phyloP scores from a whole-genome alignment of 1,139 yeast species.

The Hyphopichia khmerensis region DNA sequence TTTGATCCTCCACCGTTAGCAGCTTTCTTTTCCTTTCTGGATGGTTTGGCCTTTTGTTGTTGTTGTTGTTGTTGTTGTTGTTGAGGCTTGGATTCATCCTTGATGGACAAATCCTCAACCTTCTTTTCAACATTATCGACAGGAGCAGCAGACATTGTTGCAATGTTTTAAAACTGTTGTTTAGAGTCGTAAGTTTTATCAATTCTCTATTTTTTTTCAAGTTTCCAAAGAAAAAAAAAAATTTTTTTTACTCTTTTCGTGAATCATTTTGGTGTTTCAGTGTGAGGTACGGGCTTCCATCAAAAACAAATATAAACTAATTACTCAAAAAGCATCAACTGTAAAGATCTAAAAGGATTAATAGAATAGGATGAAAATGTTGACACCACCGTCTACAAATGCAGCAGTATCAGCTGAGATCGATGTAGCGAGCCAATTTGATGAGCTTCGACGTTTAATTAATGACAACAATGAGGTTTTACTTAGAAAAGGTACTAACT shows the following conservation, averaged over 20 bases:
- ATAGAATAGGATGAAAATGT: too few species aligned
- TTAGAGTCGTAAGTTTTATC: not conserved
- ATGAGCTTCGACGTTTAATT: not conserved
- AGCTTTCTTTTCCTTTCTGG: conserved; percentile 22
- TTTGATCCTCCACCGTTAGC: conserved; percentile 24
- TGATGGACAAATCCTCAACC: conserved; percentile 52
- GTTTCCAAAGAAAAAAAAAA: not conserved
- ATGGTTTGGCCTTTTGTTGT: conserved; percentile 6
- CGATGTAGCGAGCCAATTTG: not conserved
- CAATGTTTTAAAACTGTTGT: not conserved
- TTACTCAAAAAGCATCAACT: too few species aligned
- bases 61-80: conserved; percentile 5
- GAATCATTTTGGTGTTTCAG: too few species aligned
- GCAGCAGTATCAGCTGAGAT: not conserved
- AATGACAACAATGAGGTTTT: conserved; percentile 10
- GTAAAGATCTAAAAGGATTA: too few species aligned
- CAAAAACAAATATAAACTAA: too few species aligned
- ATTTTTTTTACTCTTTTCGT: not conserved
- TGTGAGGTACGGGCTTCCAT: too few species aligned
- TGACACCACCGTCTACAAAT: conserved; percentile 1
- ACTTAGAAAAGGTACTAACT: conserved; percentile 7
- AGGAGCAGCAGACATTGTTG: conserved; percentile 3
- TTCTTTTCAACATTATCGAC: conserved; percentile 44
- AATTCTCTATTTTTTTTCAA: not conserved
- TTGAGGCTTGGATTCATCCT: conserved; percentile 17